Evolutionary conservation across 2,329 filamentous ascomycete species (phyloP).

Genomic region (Penicillium corylophilum): DNA sequence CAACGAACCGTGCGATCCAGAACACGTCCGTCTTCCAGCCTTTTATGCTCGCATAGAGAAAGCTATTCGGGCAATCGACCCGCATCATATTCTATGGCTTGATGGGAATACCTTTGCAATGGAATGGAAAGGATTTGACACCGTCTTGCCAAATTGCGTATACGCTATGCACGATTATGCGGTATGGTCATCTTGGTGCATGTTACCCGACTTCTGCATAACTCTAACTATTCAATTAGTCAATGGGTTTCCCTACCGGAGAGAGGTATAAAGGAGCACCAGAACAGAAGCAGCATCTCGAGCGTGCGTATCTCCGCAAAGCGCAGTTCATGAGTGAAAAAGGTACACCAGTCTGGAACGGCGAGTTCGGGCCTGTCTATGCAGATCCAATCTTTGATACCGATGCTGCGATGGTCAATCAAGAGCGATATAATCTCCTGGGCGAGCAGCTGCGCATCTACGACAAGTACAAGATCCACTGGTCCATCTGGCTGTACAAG

Average conservation of each 20-base stretch:
- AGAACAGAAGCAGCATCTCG: slow-evolving; percentile 43
- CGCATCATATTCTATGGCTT: slow-evolving; percentile 48
- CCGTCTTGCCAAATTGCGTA: slow-evolving; percentile 45
- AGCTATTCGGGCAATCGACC: slow-evolving; percentile 48
- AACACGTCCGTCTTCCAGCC: slow-evolving; percentile 46
- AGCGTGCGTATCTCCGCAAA: slow-evolving; percentile 48
- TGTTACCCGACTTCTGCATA: background rate
- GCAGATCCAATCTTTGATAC: slow-evolving; percentile 26
- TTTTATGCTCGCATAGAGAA: slow-evolving; percentile 51
- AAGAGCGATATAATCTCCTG: slow-evolving; percentile 48
- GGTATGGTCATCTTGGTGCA: slow-evolving; percentile 15
- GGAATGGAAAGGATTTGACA: slow-evolving; percentile 48
- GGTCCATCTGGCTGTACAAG: slow-evolving; percentile 63
- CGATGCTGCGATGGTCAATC: slow-evolving; percentile 42
- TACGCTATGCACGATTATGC: slow-evolving; percentile 49
- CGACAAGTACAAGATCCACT: slow-evolving; percentile 52
- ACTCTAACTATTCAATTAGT: slow-evolving; percentile 7
- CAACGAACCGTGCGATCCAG: slow-evolving; percentile 52
- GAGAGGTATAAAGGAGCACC: slow-evolving; percentile 42
- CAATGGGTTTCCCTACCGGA: slow-evolving; percentile 46
- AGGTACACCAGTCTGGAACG: slow-evolving; percentile 51
- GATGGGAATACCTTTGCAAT: slow-evolving; percentile 49
- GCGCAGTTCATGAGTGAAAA: slow-evolving; percentile 48
- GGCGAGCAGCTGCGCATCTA: slow-evolving; percentile 54
- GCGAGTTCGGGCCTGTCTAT: slow-evolving; percentile 53